Percentiles rank a stretch among this genome's conserved stretches.
Evolutionary conservation across 768 basidiomycete genomes (phyloP).

Genomic region (Clavulina sp.): DNA sequence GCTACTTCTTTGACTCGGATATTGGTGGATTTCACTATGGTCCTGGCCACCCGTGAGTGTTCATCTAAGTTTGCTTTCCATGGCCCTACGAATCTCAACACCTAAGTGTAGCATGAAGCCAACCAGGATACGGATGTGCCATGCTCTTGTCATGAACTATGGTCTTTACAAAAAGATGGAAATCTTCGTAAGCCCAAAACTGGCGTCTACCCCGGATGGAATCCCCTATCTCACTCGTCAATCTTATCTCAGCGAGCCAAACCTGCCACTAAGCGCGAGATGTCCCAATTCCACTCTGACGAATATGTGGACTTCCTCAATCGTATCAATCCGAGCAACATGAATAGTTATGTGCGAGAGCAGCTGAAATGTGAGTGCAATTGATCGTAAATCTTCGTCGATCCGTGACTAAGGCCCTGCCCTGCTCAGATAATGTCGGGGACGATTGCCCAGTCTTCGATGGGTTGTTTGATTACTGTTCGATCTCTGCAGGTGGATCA

Average conservation of each 20-base stretch:
- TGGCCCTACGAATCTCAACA: not conserved
- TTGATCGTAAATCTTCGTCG: not conserved
- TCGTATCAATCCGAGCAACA: conserved; percentile 86
- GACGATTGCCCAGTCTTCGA: conserved; percentile 99
- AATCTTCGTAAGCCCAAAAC: conserved; percentile 64
- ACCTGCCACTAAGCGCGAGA: conserved; percentile 97
- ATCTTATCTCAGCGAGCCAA: conserved; percentile 68
- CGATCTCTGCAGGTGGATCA: conserved; percentile 97
- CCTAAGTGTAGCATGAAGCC: conserved; percentile 69
- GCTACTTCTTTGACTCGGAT: conserved; percentile 99
- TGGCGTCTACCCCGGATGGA: too few species aligned
- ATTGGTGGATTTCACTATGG: conserved; percentile 99
- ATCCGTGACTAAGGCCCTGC: not conserved
- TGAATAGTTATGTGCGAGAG: conserved; percentile 83
- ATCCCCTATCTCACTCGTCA: not conserved
- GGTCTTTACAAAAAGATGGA: conserved; percentile 99
- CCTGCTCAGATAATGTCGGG: conserved; percentile 78
- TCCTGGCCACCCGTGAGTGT: conserved; percentile 75
- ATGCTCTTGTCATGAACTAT: conserved; percentile 99
- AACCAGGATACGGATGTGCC: conserved; percentile 97
- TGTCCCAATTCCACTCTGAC: conserved; percentile 99
- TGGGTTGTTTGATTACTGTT: conserved; percentile 95
- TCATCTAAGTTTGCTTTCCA: not conserved
- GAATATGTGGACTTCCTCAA: conserved; percentile 97
- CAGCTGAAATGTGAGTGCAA: conserved; percentile 69